phyloP scores from a whole-genome alignment of 208 protist species.

The Leishmania tropica region DNA sequence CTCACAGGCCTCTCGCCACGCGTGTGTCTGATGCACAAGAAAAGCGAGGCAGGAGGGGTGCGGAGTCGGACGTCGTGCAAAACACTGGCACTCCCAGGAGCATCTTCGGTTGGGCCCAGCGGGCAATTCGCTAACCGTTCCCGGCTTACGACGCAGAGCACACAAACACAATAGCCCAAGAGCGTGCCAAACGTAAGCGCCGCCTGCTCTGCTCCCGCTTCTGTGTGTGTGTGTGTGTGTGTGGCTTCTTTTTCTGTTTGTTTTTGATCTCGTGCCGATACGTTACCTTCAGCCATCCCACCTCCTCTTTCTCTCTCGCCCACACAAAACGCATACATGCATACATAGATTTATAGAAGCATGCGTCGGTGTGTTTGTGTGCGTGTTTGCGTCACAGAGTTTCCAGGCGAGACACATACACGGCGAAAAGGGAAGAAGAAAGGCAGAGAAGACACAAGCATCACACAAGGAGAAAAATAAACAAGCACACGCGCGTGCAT shows the following conservation, averaged over 20 bases:
- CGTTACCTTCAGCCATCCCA: neutral
- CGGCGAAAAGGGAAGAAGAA: neutral
- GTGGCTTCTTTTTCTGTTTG: neutral
- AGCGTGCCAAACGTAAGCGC: neutral
- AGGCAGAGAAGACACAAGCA: neutral
- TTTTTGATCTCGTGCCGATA: neutral
- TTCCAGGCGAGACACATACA: neutral
- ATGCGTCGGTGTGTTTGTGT: neutral
- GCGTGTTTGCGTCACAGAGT: neutral
- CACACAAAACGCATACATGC: neutral
- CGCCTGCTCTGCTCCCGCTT: neutral
- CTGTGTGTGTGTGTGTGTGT: conserved; percentile 1
- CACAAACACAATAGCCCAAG: neutral
- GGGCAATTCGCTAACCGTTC: neutral
- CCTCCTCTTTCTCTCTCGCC: neutral
- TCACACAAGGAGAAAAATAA: neutral
- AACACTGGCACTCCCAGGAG: neutral
- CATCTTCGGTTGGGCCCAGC: neutral
- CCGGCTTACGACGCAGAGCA: neutral
- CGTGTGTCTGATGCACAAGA: neutral
- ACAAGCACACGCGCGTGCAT: neutral
- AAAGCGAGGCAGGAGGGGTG: neutral
- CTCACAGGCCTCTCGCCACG: too few relatives aligned
- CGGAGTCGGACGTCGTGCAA: neutral
- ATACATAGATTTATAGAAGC: neutral